phyloP scores from a whole-genome alignment of 1,284 basidiomycete species.

The Tilletia indica region DNA sequence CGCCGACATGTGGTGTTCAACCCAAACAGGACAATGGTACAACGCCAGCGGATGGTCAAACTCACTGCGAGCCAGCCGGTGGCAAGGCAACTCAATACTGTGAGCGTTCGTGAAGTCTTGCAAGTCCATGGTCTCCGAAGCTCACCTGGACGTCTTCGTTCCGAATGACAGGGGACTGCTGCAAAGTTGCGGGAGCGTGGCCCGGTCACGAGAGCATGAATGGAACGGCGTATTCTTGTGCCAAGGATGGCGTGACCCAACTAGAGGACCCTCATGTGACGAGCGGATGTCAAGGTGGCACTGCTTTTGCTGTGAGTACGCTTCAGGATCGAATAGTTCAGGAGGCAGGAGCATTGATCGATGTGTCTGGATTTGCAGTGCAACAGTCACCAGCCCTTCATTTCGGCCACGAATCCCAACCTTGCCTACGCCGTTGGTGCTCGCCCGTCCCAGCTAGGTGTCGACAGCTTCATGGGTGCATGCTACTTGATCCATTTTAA shows the following conservation, averaged over 20 bases:
- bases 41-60: neutral
- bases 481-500: neutral
- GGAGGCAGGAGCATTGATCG: neutral
- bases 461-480: slow-evolving; percentile 4
- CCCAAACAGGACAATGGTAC: too few relatives aligned
- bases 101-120: neutral
- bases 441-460: neutral
- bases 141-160: neutral
- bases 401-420: neutral
- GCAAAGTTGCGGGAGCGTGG: slow-evolving; percentile 8
- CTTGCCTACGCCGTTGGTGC: neutral
- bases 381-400: slow-evolving; percentile 10
- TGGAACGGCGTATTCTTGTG: neutral
- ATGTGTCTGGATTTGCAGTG: neutral
- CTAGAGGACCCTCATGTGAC: neutral
- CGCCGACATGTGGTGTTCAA: too few relatives aligned
- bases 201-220: neutral
- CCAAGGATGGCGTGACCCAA: neutral
- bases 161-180: neutral
- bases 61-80: neutral
- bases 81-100: slow-evolving; percentile 12
- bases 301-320: neutral
- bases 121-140: neutral
- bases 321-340: neutral
- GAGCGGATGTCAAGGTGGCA: slow-evolving; percentile 1